These are phyloP conservation scores for Eruca vesicaria DNA, from an alignment of 441 rosid species.

Conservation along the genomic window DNA sequence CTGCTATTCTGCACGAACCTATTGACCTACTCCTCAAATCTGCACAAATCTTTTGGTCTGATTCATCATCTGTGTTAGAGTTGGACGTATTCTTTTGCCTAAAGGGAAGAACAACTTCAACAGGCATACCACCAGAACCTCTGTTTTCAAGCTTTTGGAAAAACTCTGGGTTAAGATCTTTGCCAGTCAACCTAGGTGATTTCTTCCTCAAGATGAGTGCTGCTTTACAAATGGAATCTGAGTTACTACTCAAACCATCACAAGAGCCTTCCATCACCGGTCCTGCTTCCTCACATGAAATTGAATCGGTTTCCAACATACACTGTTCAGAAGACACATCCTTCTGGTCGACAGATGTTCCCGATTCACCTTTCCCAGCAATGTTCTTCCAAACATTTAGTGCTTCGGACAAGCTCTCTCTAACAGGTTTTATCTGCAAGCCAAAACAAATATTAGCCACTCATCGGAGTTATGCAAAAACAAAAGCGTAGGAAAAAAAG, in stretches of 20 bases:
- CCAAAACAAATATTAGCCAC: constrained; percentile 3
- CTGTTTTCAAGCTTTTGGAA: constrained; percentile 78
- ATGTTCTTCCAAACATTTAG: constrained; percentile 84
- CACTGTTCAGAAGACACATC: constrained; percentile 50
- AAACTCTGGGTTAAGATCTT: constrained; percentile 88
- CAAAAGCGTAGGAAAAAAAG: neutral
- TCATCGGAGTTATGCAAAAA: neutral
- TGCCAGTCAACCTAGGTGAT: constrained; percentile 72
- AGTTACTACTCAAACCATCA: constrained; percentile 44
- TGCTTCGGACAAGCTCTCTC: constrained; percentile 95
- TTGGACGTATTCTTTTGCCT: constrained; percentile 57
- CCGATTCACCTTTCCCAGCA: constrained; percentile 66
- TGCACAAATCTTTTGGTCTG: constrained; percentile 45
- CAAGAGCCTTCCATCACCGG: constrained; percentile 45
- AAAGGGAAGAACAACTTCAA: constrained; percentile 85
- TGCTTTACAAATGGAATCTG: constrained; percentile 62
- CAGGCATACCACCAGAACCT: constrained; percentile 74
- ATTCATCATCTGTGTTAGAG: constrained; percentile 61
- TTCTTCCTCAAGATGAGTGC: constrained; percentile 81
- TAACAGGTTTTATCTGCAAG: constrained; percentile 83
- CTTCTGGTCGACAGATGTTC: constrained; percentile 59
- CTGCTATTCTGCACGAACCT: constrained; percentile 45
- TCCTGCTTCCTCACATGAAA: constrained; percentile 40
- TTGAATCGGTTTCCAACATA: constrained; percentile 38
- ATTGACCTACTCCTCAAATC: constrained; percentile 54